These are phyloP conservation scores for Amanita phalloides DNA, from an alignment of 768 basidiomycete species.

Conservation along the genomic window DNA sequence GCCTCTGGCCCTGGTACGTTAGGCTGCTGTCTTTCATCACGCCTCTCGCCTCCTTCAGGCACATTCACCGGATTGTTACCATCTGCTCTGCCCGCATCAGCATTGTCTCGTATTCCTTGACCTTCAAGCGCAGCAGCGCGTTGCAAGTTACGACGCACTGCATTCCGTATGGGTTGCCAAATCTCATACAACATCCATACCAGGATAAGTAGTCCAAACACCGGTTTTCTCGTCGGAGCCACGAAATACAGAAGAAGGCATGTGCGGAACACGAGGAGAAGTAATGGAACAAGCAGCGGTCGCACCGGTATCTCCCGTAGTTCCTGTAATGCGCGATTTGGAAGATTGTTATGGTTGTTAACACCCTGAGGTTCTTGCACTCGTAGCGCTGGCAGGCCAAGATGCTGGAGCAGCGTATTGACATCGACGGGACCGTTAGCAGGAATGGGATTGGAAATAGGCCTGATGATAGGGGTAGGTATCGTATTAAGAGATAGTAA, in stretches of 20 bases:
- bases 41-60: conserved; percentile 5
- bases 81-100: neutral
- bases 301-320: conserved; percentile 54
- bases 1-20: neutral
- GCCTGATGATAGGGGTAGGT: conserved; percentile 18
- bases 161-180: conserved; percentile 56
- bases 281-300: conserved; percentile 53
- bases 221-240: conserved; percentile 60
- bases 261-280: conserved; percentile 61
- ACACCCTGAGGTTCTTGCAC: conserved; percentile 12
- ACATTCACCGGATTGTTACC: conserved; percentile 10
- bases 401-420: conserved; percentile 51
- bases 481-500: conserved; percentile 26
- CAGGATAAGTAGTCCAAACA: conserved; percentile 55
- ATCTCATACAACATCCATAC: conserved; percentile 70
- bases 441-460: conserved; percentile 18
- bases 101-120: conserved; percentile 14
- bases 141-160: conserved; percentile 24
- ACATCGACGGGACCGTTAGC: conserved; percentile 22
- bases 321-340: conserved; percentile 23
- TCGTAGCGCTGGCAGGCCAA: conserved; percentile 47
- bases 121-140: conserved; percentile 22
- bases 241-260: conserved; percentile 67
- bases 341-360: conserved; percentile 19
- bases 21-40: conserved; percentile 11